Evolutionary conservation across 345 rosid genomes (phyloP), one percentile per base, ranked within the genome.

Genomic region (Populus ilicifolia): DNA sequence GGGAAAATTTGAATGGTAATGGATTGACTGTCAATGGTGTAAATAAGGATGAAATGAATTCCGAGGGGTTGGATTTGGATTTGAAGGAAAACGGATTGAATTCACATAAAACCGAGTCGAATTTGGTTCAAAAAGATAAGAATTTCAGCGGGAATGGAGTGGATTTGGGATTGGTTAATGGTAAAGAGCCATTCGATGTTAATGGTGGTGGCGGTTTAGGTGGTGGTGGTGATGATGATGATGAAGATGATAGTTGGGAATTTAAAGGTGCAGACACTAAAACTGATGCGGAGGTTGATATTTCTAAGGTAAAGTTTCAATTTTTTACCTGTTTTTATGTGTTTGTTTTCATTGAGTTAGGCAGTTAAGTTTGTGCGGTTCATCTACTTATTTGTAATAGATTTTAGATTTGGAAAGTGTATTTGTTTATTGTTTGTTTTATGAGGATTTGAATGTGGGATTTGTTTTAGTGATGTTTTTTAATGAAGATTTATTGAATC

Each of bases 161-260:
- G 62, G 50, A 20, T 33, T 67, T 44, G n/a, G 70, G 39, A 33
- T 14, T 52, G 20, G 38, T 25, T 43, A 27, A 36, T 27, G 72
- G 41, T 52, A 61, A 56, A 61, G 74, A 54, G 25, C 39, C 27
- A 17, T 44, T 69, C 25, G 67, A 9, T 30, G 23, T 30, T 71
- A 62, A n/a, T 36, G 67, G 65, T 4, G 75, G 18, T 10, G 44
- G 0, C 0, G 43, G 10, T 5, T 2, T 2, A 14, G 36, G 6
- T 1, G 68, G 29, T 2, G 82, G 43, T 0, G 78, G 74, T 20
- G 84, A 81, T 27, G 83, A 79, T 64, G 85, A 66, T 1, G 82
- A 54, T 0, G 78, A 77, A 12, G 84, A 83, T 23, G 83, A 80
- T 48, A 84, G 78, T 7, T 87, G 87, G 90, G 88, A 80, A 77